These are phyloP conservation scores for Parmelia sp. DNA, from an alignment of 495 filamentous ascomycete species.

Conservation along the genomic window DNA sequence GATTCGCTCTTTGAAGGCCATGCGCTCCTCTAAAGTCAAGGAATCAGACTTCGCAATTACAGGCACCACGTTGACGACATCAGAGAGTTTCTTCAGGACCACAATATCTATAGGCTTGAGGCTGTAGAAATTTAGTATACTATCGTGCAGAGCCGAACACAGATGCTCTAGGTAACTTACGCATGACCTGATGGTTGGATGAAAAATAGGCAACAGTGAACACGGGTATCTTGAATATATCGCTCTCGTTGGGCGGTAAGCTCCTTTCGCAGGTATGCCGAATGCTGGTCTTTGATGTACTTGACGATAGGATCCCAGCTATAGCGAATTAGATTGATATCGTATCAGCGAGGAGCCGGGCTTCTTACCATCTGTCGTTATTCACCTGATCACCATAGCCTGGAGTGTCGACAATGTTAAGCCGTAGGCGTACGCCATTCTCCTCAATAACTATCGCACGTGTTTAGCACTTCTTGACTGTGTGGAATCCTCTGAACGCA, in stretches of 20 bases:
- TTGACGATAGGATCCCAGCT: conserved; percentile 95
- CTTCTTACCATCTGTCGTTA: conserved; percentile 67
- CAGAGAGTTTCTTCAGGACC: conserved; percentile 95
- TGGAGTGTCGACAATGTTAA: conserved; percentile 77
- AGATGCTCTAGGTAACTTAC: conserved; percentile 36
- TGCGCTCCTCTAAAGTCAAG: conserved; percentile 89
- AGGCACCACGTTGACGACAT: conserved; percentile 98
- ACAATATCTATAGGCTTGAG: conserved; percentile 99
- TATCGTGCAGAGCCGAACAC: not conserved
- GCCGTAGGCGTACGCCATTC: conserved; percentile 72
- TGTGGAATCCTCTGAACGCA: conserved; percentile 32
- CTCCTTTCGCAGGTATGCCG: conserved; percentile 98
- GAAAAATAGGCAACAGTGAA: conserved; percentile 99
- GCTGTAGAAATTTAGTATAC: conserved; percentile 31
- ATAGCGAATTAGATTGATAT: conserved; percentile 22
- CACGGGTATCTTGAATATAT: conserved; percentile 97
- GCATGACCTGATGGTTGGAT: conserved; percentile 98
- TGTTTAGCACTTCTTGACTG: conserved; percentile 19
- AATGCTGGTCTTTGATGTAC: conserved; percentile 99
- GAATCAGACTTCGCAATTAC: conserved; percentile 99
- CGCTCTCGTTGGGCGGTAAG: conserved; percentile 99
- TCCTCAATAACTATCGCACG: conserved; percentile 79
- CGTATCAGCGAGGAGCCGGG: not conserved
- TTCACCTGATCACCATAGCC: conserved; percentile 78
- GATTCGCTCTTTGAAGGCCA: conserved; percentile 96